These are phyloP conservation scores for Xylaria curta DNA, from an alignment of 495 filamentous ascomycete species.

Conservation along the genomic window DNA sequence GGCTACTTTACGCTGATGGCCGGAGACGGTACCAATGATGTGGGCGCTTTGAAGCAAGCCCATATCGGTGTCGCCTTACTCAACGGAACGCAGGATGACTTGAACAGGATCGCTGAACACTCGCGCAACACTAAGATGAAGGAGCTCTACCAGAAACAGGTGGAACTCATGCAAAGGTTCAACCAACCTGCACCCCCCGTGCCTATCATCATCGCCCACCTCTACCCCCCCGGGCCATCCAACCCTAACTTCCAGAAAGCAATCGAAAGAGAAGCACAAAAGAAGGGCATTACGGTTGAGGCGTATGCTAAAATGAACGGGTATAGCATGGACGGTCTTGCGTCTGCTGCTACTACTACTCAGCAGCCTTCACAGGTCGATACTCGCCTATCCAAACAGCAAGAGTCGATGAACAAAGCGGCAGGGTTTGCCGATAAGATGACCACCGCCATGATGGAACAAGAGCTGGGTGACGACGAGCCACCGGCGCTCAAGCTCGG, in stretches of 20 bases:
- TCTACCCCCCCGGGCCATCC: conserved; percentile 87
- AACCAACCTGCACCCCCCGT: conserved; percentile 91
- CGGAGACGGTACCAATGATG: conserved; percentile 98
- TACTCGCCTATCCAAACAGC: conserved; percentile 62
- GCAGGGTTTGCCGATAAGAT: conserved; percentile 86
- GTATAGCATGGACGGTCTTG: conserved; percentile 61
- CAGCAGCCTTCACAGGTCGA: conserved; percentile 70
- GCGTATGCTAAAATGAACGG: conserved; percentile 51
- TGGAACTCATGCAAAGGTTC: conserved; percentile 87
- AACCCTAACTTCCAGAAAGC: conserved; percentile 98
- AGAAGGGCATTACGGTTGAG: conserved; percentile 65
- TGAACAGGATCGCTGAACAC: conserved; percentile 90
- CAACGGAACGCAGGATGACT: conserved; percentile 90
- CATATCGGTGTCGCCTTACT: conserved; percentile 96
- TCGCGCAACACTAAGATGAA: conserved; percentile 95
- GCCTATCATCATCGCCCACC: conserved; percentile 85
- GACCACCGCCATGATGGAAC: conserved; percentile 86
- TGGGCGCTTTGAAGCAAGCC: conserved; percentile 97
- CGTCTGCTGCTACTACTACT: conserved; percentile 72
- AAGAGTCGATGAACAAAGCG: conserved; percentile 71
- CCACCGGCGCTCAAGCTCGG: conserved; percentile 96
- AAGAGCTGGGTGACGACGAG: conserved; percentile 85
- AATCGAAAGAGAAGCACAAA: conserved; percentile 78
- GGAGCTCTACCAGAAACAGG: conserved; percentile 97
- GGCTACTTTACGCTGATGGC: conserved; percentile 99